Conservation (phyloP, 2,329 filamentous ascomycete species). For the Anthostomella pinea region DNA sequence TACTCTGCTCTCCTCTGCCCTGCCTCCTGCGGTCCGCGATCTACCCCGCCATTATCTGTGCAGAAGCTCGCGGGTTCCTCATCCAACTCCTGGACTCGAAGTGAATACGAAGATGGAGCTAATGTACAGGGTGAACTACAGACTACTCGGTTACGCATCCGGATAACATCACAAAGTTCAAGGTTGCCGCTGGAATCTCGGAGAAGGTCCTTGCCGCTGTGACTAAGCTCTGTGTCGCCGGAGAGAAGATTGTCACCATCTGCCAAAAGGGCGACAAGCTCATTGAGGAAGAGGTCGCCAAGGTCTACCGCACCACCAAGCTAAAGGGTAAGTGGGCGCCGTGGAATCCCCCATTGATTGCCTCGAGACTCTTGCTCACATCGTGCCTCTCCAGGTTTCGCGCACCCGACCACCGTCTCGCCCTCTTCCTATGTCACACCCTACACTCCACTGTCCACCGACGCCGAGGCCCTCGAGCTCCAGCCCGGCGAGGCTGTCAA, state of each 20-base stretch:
- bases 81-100: not conserved
- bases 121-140: slow-evolving; percentile 36
- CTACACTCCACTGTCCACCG: slow-evolving; percentile 87
- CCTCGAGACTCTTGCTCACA: slow-evolving; percentile 22
- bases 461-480: slow-evolving; percentile 80
- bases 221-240: slow-evolving; percentile 68
- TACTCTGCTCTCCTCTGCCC: not conserved
- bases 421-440: slow-evolving; percentile 93
- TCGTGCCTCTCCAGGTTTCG: slow-evolving; percentile 60
- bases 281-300: slow-evolving; percentile 85
- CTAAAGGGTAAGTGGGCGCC: slow-evolving; percentile 88
- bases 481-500: slow-evolving; percentile 88
- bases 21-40: slow-evolving; percentile 1
- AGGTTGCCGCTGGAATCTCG: slow-evolving; percentile 91
- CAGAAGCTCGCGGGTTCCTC: slow-evolving; percentile 1
- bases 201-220: slow-evolving; percentile 93
- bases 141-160: slow-evolving; percentile 90
- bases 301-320: slow-evolving; percentile 99
- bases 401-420: slow-evolving; percentile 92
- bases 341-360: no score
- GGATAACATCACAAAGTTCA: slow-evolving; percentile 98
- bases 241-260: slow-evolving; percentile 88
- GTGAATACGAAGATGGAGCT: slow-evolving; percentile 11
- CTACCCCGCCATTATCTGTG: slow-evolving; percentile 3
- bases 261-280: slow-evolving; percentile 96